A percentile compares a stretch with the other conserved stretches of the same genome.
Conservation (phyloP, 2,329 filamentous ascomycete genomes). For the Phaeosphaeriaceae sp. region DNA sequence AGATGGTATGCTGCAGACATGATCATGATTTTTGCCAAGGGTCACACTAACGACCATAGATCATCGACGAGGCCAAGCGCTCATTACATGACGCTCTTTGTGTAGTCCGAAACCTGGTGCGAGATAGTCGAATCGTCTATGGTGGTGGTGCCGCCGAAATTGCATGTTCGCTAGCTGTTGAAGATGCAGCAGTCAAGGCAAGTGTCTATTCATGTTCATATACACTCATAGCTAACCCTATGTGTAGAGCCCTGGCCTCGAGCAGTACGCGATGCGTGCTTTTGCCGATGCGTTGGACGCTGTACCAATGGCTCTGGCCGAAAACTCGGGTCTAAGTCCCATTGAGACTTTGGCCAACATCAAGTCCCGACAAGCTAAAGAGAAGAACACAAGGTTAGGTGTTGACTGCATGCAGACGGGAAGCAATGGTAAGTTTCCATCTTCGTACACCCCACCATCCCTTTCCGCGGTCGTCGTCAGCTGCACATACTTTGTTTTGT, state of each 20-base stretch:
- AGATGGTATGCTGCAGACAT: conserved; percentile 73
- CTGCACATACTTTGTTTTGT: conserved; percentile 12
- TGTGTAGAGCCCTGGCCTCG: conserved; percentile 81
- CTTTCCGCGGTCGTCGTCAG: not conserved
- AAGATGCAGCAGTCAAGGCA: conserved; percentile 87
- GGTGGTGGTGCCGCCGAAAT: conserved; percentile 97
- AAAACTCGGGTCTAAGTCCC: conserved; percentile 95
- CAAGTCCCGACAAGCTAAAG: conserved; percentile 96
- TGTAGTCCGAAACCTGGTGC: conserved; percentile 94
- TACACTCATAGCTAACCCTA: conserved; percentile 10
- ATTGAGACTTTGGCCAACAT: conserved; percentile 94
- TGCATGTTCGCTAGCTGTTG: conserved; percentile 93
- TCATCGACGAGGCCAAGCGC: conserved; percentile 98
- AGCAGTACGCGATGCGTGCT: conserved; percentile 98
- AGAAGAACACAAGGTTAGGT: conserved; percentile 77
- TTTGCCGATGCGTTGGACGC: conserved; percentile 94
- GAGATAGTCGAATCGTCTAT: conserved; percentile 96
- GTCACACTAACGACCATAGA: conserved; percentile 61
- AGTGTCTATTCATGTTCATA: conserved; percentile 12
- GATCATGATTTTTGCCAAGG: not conserved
- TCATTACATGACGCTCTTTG: conserved; percentile 97
- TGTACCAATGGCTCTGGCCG: conserved; percentile 92
- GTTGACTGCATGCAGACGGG: conserved; percentile 98
- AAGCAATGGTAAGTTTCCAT: conserved; percentile 70
- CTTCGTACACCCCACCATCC: not conserved